phyloP scores from a whole-genome alignment of 2,329 filamentous ascomycete genomes.

The Fusarium domesticum region DNA sequence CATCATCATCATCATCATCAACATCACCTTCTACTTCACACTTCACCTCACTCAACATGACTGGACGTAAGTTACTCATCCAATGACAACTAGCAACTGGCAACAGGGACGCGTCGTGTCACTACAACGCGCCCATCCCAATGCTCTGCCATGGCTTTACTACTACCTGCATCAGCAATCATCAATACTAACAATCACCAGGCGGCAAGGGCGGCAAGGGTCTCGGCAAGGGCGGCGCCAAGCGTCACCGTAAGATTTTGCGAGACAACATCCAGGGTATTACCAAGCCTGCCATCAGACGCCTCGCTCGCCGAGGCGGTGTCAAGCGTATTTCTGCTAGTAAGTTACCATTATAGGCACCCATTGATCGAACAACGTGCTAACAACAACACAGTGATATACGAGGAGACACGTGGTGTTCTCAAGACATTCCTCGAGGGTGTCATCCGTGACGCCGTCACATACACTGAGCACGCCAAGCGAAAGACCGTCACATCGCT shows the following conservation, averaged over 20 bases:
- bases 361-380: neutral
- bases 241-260: conserved; percentile 98
- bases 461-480: conserved; percentile 78
- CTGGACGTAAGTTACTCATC: conserved; percentile 60
- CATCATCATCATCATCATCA: conserved; percentile 9
- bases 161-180: conserved; percentile 78
- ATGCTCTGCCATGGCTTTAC: neutral
- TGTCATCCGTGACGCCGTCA: conserved; percentile 74
- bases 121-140: too few relatives aligned
- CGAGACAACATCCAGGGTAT: conserved; percentile 99
- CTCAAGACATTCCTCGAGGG: conserved; percentile 76
- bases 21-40: conserved; percentile 11
- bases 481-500: conserved; percentile 74
- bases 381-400: conserved; percentile 55
- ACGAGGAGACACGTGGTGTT: conserved; percentile 74
- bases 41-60: conserved; percentile 52
- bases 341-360: conserved; percentile 50
- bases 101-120: neutral
- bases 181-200: conserved; percentile 74
- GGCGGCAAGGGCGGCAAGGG: conserved; percentile 96
- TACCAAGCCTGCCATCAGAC: conserved; percentile 96
- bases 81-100: neutral
- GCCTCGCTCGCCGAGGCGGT: conserved; percentile 98
- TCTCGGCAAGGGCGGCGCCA: conserved; percentile 96
- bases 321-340: conserved; percentile 99